Evolutionary conservation across 73 alveolate genomes (phyloP).

Genomic region (Tetrahymena borealis): DNA sequence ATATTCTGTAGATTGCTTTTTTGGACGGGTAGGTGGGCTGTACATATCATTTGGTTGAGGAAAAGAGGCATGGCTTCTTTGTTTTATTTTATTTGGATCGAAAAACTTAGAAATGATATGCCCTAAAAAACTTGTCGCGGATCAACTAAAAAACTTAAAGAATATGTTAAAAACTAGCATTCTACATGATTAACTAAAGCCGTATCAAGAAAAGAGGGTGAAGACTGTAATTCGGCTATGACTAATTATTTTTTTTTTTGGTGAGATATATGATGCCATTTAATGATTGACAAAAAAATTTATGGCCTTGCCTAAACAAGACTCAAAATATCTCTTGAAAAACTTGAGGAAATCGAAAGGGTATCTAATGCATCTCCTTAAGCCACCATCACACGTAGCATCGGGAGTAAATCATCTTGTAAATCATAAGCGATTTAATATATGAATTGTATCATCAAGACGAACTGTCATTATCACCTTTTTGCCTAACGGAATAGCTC

Average conservation of each 20-base stretch:
- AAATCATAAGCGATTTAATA: not conserved
- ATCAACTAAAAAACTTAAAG: not conserved
- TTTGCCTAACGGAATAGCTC: constrained; percentile 2
- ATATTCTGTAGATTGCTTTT: not conserved
- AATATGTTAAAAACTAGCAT: not conserved
- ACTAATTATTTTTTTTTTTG: not conserved
- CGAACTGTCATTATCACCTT: not conserved
- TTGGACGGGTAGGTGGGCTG: not conserved
- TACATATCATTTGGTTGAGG: constrained; percentile 2
- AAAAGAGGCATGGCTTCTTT: constrained; percentile 3
- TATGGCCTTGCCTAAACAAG: not conserved
- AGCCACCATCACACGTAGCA: not conserved
- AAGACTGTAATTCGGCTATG: not conserved
- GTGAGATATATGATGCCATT: not conserved
- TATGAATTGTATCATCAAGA: not conserved
- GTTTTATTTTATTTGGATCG: not conserved
- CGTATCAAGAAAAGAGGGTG: not conserved
- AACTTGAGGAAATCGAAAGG: not conserved
- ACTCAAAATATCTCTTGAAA: not conserved
- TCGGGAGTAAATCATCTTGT: not conserved
- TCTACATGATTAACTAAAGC: not conserved
- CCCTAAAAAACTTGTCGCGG: not conserved
- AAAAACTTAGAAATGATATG: not conserved
- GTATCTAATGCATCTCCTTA: not conserved
- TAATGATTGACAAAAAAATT: not conserved